Evolutionary conservation across 2,329 filamentous ascomycete species (phyloP).

Genomic region (Dactylella cylindrospora): DNA sequence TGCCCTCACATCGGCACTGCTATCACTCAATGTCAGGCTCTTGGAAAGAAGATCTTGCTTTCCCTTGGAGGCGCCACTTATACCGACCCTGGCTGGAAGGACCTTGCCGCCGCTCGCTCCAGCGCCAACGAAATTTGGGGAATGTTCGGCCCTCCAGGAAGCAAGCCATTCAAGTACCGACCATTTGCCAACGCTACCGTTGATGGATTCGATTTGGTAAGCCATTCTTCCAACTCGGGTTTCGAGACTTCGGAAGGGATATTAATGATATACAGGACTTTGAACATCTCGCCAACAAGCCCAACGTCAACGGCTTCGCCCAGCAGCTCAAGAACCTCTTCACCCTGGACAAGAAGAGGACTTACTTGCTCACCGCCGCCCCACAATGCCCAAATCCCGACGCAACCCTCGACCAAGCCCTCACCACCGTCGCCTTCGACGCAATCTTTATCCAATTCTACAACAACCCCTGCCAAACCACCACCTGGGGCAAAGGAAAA

Average conservation of each 20-base stretch:
- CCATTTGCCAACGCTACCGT: conserved; percentile 68
- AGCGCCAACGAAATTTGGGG: conserved; percentile 68
- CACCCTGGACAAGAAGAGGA: conserved; percentile 54
- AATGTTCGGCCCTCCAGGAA: conserved; percentile 61
- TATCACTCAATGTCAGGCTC: conserved; percentile 61
- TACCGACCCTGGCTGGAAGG: conserved; percentile 56
- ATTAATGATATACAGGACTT: conserved; percentile 22
- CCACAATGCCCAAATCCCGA: conserved; percentile 71
- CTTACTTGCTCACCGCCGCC: conserved; percentile 64
- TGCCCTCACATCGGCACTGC: conserved; percentile 35
- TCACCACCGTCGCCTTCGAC: conserved; percentile 58
- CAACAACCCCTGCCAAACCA: conserved; percentile 65
- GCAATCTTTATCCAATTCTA: conserved; percentile 68
- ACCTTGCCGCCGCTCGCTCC: conserved; percentile 57
- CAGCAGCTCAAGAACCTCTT: conserved; percentile 61
- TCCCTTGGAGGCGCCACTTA: conserved; percentile 73
- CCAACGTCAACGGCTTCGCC: conserved; percentile 64
- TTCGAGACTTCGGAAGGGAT: conserved; percentile 67
- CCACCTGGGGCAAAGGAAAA: conserved; percentile 55
- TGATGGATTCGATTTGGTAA: conserved; percentile 70
- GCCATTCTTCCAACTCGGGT: background rate
- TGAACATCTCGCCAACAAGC: conserved; percentile 51
- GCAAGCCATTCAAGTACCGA: conserved; percentile 57
- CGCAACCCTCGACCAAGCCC: conserved; percentile 54
- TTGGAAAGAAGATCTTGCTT: conserved; percentile 69